Conservation (phyloP, 371 early-diverging fungal genomes). For the Syncephalis plumigaleata region DNA sequence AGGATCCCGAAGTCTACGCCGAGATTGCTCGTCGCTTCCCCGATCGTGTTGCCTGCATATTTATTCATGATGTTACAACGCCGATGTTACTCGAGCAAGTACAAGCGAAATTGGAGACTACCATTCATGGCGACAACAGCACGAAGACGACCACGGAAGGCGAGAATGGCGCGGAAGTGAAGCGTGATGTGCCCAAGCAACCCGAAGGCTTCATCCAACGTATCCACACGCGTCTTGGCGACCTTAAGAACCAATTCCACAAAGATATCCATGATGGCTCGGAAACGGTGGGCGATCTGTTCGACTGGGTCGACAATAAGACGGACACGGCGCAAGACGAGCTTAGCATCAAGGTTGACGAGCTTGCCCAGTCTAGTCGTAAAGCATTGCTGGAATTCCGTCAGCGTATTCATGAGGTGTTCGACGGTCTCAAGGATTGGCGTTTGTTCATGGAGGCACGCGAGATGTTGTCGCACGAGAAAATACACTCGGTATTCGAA, state of each 20-base stretch:
- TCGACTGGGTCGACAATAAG: slow-evolving; percentile 1
- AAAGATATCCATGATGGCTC: too few relatives aligned
- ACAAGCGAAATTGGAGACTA: too few relatives aligned
- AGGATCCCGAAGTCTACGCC: slow-evolving; percentile 68
- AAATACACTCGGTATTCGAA: not conserved
- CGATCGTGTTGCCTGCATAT: slow-evolving; percentile 52
- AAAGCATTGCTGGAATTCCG: not conserved
- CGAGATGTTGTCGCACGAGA: not conserved
- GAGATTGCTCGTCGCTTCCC: slow-evolving; percentile 39
- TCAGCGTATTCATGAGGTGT: too few relatives aligned
- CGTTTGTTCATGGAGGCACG: too few relatives aligned
- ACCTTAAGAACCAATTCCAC: too few relatives aligned
- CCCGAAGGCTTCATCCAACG: slow-evolving; percentile 4
- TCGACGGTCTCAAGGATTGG: too few relatives aligned
- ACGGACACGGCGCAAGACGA: not conserved
- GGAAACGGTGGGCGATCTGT: slow-evolving; percentile 4
- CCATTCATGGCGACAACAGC: too few relatives aligned
- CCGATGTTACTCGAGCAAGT: not conserved
- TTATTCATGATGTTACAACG: slow-evolving; percentile 65
- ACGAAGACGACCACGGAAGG: slow-evolving; percentile 5
- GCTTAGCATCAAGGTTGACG: not conserved
- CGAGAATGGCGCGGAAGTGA: slow-evolving; percentile 7
- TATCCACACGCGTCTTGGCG: too few relatives aligned
- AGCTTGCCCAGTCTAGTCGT: not conserved
- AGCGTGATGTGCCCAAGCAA: too few relatives aligned